Conservation (phyloP, 148 eudicot species). For the Silene uniflora region DNA sequence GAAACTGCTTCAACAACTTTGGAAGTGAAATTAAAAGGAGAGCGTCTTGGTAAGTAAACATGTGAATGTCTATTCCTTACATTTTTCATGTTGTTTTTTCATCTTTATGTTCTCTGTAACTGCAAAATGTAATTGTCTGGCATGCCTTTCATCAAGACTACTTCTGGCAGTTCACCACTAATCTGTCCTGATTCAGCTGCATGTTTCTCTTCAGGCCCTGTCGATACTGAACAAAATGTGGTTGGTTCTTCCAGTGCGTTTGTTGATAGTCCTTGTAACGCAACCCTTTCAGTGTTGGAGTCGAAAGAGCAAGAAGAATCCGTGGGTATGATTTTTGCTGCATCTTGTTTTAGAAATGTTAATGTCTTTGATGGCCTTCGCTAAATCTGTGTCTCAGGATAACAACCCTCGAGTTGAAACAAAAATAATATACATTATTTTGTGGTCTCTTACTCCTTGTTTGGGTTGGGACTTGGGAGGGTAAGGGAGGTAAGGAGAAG, state of each 20-base stretch:
- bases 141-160: not conserved
- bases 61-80: not conserved
- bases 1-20: not conserved
- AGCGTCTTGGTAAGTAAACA: not conserved
- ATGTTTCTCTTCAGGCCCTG: constrained; percentile 9
- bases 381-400: not conserved
- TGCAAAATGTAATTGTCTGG: not conserved
- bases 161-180: not conserved
- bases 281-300: not conserved
- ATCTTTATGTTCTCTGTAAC: not conserved
- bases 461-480: too few species aligned
- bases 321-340: not conserved
- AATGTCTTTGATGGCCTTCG: not conserved
- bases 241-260: not conserved
- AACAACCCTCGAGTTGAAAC: not conserved
- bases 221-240: not conserved
- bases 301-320: constrained; percentile 7
- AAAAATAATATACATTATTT: not conserved
- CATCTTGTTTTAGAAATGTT: not conserved
- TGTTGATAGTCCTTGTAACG: not conserved
- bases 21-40: not conserved
- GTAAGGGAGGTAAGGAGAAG: not conserved
- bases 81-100: not conserved
- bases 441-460: not conserved
- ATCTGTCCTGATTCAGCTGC: not conserved